These are phyloP conservation scores for Solidago caesia DNA, from an alignment of 129 eudicot genomes.

Conservation along the genomic window DNA sequence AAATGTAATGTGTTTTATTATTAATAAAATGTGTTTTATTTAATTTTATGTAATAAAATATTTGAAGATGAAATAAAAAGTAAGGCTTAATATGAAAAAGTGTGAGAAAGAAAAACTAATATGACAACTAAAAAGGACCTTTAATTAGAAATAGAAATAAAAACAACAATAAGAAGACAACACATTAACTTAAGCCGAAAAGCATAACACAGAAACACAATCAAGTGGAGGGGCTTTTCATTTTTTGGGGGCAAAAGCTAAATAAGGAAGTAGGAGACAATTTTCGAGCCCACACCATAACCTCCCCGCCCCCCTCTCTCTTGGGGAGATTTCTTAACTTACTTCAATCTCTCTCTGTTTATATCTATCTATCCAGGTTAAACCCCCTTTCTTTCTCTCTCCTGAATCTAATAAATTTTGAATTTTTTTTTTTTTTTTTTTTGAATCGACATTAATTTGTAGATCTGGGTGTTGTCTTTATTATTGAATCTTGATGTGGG, in stretches of 20 bases:
- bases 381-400: constrained; percentile 4
- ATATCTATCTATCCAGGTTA: constrained; percentile 34
- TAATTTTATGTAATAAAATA: too few relatives aligned
- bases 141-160: not conserved
- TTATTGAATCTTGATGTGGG: constrained; percentile 30
- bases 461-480: constrained; percentile 43
- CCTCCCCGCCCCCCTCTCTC: not conserved
- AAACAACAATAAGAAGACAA: constrained; percentile 19
- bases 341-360: too few relatives aligned
- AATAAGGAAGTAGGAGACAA: constrained; percentile 20
- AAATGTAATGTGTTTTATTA: too few relatives aligned
- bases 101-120: too few relatives aligned
- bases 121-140: too few relatives aligned
- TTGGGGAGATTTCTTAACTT: not conserved
- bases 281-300: constrained; percentile 3
- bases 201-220: constrained; percentile 14
- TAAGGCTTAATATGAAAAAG: too few relatives aligned
- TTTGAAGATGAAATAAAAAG: too few relatives aligned
- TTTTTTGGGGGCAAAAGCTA: constrained; percentile 20
- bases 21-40: too few relatives aligned
- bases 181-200: constrained; percentile 4
- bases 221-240: constrained; percentile 11
- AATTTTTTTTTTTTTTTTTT: constrained; percentile 3
- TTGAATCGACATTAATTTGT: constrained; percentile 13
- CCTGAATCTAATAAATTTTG: constrained; percentile 1